Conservation (phyloP, 2,329 filamentous ascomycete genomes). For the Hymenoscyphus infarciens region DNA sequence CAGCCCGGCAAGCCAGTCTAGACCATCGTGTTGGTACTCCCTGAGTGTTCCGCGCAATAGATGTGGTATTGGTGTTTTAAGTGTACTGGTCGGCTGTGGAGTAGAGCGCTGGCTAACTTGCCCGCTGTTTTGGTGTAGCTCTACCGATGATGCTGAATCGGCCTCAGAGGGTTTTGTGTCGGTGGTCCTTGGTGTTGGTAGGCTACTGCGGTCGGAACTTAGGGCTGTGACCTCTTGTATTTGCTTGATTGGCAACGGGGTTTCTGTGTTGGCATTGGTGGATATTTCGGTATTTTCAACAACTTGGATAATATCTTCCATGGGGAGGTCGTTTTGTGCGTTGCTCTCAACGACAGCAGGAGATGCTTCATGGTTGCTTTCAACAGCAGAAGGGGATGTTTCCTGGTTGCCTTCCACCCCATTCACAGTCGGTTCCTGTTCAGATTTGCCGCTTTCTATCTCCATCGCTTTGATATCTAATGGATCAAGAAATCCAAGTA, state of each 20-base stretch:
- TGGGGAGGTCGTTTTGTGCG: conserved; percentile 32
- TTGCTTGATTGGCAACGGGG: conserved; percentile 12
- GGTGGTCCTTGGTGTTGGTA: conserved; percentile 37
- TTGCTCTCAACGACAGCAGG: conserved; percentile 4
- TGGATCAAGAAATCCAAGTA: conserved; percentile 35
- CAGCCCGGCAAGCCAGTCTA: conserved; percentile 93
- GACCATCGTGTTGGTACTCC: conserved; percentile 94
- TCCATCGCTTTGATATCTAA: conserved; percentile 36
- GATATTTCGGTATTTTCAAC: conserved; percentile 11
- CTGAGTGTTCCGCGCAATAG: conserved; percentile 83
- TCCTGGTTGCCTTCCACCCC: not conserved
- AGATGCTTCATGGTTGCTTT: conserved; percentile 6
- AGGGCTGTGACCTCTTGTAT: conserved; percentile 20
- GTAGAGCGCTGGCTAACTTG: conserved; percentile 38
- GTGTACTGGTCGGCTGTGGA: conserved; percentile 37
- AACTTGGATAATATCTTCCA: conserved; percentile 16
- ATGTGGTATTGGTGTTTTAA: conserved; percentile 72
- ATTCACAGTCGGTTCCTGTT: not conserved
- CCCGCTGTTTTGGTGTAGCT: conserved; percentile 31
- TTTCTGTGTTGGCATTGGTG: not conserved
- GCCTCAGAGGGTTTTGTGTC: conserved; percentile 34
- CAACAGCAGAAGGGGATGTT: not conserved
- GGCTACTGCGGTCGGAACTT: conserved; percentile 37
- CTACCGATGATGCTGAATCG: conserved; percentile 36
- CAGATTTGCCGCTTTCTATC: conserved; percentile 15